phyloP scores from a whole-genome alignment of 2,329 filamentous ascomycete genomes.

The Talaromyces sp. region DNA sequence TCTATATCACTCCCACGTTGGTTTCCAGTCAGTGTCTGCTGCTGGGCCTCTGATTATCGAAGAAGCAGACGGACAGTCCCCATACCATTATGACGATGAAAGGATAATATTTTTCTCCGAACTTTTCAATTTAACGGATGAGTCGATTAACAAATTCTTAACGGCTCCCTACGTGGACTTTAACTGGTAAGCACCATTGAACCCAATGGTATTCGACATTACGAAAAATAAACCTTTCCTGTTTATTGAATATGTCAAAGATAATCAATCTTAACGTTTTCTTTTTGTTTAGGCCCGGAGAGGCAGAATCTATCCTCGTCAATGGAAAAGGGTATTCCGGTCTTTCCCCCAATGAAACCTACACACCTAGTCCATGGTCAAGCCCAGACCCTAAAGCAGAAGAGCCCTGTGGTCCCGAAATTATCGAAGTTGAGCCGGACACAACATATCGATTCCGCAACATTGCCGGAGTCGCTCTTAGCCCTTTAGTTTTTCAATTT shows the following conservation, averaged over 20 bases:
- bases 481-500: conserved; percentile 52
- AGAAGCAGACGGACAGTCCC: conserved; percentile 41
- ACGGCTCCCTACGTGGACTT: conserved; percentile 13
- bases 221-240: neutral
- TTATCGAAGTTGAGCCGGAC: conserved; percentile 56
- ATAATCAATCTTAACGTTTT: neutral
- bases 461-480: conserved; percentile 44
- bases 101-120: conserved; percentile 53
- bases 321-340: conserved; percentile 51
- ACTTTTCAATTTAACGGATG: conserved; percentile 52
- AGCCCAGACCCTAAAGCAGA: neutral
- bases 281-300: conserved; percentile 53
- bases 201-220: neutral
- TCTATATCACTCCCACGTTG: conserved; percentile 65
- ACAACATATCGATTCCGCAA: conserved; percentile 60
- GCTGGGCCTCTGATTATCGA: conserved; percentile 53
- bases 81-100: conserved; percentile 61
- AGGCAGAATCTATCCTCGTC: conserved; percentile 52
- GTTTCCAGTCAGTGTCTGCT: conserved; percentile 56
- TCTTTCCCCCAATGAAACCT: conserved; percentile 21
- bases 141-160: conserved; percentile 48
- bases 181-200: neutral
- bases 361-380: neutral
- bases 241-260: neutral
- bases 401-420: conserved; percentile 38